Evolutionary conservation across 2,329 filamentous ascomycete genomes (phyloP), one percentile per base, ranked within the genome.

Genomic region (Aspergillus puulaauensis): DNA sequence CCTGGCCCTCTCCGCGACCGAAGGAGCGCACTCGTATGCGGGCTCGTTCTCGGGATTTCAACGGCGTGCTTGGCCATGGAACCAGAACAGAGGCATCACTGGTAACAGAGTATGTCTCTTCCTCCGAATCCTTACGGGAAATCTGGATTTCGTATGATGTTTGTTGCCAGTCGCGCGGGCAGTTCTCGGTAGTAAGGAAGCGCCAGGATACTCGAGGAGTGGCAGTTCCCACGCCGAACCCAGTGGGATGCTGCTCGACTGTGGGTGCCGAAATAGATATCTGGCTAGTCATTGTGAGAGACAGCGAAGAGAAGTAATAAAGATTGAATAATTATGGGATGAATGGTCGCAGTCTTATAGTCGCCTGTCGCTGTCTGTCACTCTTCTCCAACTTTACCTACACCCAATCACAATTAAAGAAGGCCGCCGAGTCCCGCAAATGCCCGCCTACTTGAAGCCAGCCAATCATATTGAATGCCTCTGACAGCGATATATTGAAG

Each of bases 201-300:
- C 61, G 59, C 68, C 68, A 71, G 23, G 68, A 70, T 14, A 70
- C 54, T 24, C 68, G 66, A 23, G 67, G 68, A 1, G 54, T 53
- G 6, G 64, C 52, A 21, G 52, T 54, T 9, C 61, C 64, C 17
- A 71, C 64, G 17, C 65, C 68, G 21, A 70, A 62, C 5, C 68
- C 68, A 7, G 58, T 64, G 7, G 23, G 15, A 37, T 57, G 54
- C 6, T 57, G 54, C 43, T 57, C 54, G 17, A 54, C 17, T 39
- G 41, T 45, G 27, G 41, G 51, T 2, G 40, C 14, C 8, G 27
- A 27, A 3, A 53, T 17, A 4, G 19, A 45, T 5, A 53, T 3
- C 7, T 12, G 7, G 1, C 2, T 8, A 8, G 27, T 7, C 51
- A 45, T 53, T 17, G 12, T 53, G 27, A 31, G 9, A 3, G 9